phyloP scores from a whole-genome alignment of 257 asterid species.

The Voacanga thouarsii region DNA sequence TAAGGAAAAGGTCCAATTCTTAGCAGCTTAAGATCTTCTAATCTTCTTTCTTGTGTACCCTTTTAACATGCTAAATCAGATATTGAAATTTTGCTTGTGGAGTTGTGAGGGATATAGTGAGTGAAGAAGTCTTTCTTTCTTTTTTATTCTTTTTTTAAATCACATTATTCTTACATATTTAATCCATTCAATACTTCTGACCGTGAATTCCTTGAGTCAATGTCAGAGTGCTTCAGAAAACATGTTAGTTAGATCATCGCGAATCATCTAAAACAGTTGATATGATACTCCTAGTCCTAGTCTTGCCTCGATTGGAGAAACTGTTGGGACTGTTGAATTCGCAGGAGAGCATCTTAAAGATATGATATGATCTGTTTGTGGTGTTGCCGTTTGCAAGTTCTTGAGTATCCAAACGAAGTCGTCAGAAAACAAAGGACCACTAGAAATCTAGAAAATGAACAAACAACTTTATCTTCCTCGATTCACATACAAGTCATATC shows the following conservation, averaged over 20 bases:
- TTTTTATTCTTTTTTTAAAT: background rate
- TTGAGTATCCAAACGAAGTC: constrained; percentile 18
- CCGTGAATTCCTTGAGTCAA: background rate
- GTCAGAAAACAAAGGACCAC: background rate
- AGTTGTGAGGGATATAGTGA: background rate
- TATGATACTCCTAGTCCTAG: background rate
- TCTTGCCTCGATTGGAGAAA: background rate
- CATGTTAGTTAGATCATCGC: constrained; percentile 3
- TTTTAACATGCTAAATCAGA: background rate
- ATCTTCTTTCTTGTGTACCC: background rate
- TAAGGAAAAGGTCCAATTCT: background rate
- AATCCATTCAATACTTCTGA: background rate
- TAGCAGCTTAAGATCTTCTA: background rate
- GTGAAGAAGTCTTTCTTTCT: no score
- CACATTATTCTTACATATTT: background rate
- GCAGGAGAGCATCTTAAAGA: background rate
- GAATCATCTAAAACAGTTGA: background rate
- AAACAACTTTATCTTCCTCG: constrained; percentile 7
- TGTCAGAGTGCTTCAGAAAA: background rate
- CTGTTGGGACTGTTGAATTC: background rate
- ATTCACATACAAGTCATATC: constrained; percentile 13
- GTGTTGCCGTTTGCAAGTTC: constrained; percentile 39
- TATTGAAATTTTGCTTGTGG: background rate
- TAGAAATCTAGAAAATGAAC: background rate
- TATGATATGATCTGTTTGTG: background rate